These are phyloP conservation scores for Dothiorella sarmentorum DNA, from an alignment of 2,329 filamentous ascomycete species.

Conservation along the genomic window DNA sequence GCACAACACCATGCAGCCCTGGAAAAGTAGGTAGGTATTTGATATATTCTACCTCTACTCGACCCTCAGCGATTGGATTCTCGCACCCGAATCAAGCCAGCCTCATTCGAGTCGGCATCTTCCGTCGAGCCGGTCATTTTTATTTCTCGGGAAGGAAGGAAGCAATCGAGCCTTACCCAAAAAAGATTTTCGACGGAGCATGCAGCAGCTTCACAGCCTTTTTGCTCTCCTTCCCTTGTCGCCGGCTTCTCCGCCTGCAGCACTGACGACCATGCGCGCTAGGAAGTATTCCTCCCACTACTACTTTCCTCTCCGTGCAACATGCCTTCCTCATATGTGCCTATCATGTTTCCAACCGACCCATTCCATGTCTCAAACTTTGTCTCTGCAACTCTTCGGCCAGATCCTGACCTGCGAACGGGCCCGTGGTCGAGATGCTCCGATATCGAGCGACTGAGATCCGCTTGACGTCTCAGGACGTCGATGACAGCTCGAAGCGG, in stretches of 20 bases:
- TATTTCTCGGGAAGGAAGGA: not conserved
- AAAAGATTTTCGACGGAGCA: not conserved
- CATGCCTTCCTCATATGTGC: constrained; percentile 1
- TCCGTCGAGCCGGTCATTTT: not conserved
- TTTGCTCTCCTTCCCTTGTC: not conserved
- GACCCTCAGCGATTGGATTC: not conserved
- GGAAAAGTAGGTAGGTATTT: constrained; percentile 1
- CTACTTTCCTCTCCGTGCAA: constrained; percentile 2
- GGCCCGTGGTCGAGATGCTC: constrained; percentile 27
- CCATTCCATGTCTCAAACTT: not conserved
- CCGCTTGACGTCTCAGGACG: constrained; percentile 34
- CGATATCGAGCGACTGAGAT: constrained; percentile 37
- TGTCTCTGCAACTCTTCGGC: not conserved
- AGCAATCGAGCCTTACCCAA: not conserved
- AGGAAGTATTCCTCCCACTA: not conserved
- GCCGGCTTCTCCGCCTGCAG: not conserved
- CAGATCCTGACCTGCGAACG: not conserved
- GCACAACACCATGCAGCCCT: constrained; percentile 14
- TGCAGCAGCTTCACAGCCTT: not conserved
- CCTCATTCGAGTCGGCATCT: constrained; percentile 1
- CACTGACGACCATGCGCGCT: not conserved
- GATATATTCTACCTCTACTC: not conserved
- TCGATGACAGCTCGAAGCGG: constrained; percentile 34
- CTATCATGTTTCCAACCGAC: not conserved
- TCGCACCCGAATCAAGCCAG: not conserved